These are phyloP conservation scores for Rhynchosporium secalis DNA, from an alignment of 2,329 filamentous ascomycete species.

Conservation along the genomic window DNA sequence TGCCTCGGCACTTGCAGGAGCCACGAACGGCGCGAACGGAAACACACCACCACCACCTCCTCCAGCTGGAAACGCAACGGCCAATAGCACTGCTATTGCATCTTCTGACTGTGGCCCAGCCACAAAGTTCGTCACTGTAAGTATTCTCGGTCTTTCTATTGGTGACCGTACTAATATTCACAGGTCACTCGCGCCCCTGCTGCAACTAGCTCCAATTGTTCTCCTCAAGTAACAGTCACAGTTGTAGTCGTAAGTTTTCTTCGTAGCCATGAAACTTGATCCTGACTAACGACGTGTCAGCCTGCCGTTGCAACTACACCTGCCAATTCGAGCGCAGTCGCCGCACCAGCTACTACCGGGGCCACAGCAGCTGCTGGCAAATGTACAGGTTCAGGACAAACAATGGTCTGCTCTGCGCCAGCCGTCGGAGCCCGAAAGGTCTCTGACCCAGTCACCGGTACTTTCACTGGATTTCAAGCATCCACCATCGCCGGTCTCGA, in stretches of 20 bases:
- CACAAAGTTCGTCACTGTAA: conserved; percentile 14
- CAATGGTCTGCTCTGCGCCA: conserved; percentile 22
- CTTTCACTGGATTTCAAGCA: conserved; percentile 23
- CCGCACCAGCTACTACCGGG: conserved; percentile 21
- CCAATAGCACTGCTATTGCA: neutral
- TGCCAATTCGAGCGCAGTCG: neutral
- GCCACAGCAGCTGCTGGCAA: conserved; percentile 9
- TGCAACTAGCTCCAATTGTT: conserved; percentile 13
- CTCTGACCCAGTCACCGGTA: conserved; percentile 25
- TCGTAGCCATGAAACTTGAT: neutral
- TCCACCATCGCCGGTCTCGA: conserved; percentile 42
- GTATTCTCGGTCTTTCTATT: neutral
- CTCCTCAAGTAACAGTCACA: neutral
- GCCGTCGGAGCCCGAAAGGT: conserved; percentile 17
- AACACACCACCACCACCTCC: no score
- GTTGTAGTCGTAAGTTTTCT: conserved; percentile 2
- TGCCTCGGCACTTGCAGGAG: conserved; percentile 35
- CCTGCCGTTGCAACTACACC: conserved; percentile 12
- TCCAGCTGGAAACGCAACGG: conserved; percentile 21
- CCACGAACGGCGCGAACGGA: conserved; percentile 39
- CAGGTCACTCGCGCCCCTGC: conserved; percentile 19
- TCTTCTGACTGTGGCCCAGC: conserved; percentile 8
- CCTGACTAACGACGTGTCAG: conserved; percentile 6
- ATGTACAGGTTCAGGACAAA: conserved; percentile 30
- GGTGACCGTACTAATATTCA: neutral